phyloP scores from a whole-genome alignment of 2,329 filamentous ascomycete species.

The Coleophoma eucalyptorum region DNA sequence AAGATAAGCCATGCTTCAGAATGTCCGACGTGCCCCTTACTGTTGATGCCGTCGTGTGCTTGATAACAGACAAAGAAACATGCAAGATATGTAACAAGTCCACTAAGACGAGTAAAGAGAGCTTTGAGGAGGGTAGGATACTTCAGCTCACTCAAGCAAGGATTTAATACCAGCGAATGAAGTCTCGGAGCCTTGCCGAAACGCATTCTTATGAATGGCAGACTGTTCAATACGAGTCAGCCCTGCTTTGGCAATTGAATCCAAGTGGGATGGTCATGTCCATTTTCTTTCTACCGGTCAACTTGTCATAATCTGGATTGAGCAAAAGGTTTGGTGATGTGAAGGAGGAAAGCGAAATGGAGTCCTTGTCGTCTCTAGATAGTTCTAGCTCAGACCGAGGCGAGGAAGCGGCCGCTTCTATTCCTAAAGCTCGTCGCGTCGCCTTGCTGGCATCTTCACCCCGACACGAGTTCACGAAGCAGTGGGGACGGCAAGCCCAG shows the following conservation, averaged over 20 bases:
- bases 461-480: not conserved
- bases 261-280: too few species aligned
- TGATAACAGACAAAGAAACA: not conserved
- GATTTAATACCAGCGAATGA: not conserved
- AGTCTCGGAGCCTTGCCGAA: not conserved
- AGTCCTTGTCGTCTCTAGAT: too few species aligned
- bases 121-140: too few species aligned
- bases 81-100: not conserved
- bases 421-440: not conserved
- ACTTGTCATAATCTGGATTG: too few species aligned
- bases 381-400: too few species aligned
- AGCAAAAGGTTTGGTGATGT: too few species aligned
- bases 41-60: not conserved
- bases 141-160: too few species aligned
- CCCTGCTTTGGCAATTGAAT: too few species aligned
- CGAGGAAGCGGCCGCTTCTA: not conserved
- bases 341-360: too few species aligned
- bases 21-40: not conserved
- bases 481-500: constrained; percentile 1
- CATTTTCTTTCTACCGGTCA: too few species aligned
- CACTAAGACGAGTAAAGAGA: not conserved
- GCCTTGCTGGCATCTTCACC: not conserved
- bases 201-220: not conserved
- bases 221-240: too few species aligned
- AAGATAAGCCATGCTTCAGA: not conserved